phyloP scores from a whole-genome alignment of 2,329 filamentous ascomycete species.

The Talaromyces atroroseus region DNA sequence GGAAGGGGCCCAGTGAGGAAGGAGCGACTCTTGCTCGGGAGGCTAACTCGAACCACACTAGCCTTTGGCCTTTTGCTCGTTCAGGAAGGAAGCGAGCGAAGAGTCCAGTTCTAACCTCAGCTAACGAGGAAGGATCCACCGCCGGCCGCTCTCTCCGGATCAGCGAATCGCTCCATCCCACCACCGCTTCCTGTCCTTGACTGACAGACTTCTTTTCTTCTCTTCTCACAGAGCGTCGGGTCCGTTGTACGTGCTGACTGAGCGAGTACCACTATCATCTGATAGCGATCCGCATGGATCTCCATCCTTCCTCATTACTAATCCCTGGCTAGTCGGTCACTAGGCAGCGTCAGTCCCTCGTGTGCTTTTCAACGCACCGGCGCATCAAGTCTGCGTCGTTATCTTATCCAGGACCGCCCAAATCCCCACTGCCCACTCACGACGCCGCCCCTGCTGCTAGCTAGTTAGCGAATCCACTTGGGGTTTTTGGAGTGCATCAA shows the following conservation, averaged over 20 bases:
- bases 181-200: too few species aligned
- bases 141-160: constrained; percentile 12
- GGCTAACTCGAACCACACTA: background rate
- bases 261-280: background rate
- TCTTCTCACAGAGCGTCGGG: too few species aligned
- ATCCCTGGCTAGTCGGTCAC: background rate
- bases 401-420: background rate
- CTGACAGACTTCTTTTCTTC: too few species aligned
- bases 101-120: background rate
- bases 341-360: background rate
- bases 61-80: background rate
- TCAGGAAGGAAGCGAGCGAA: background rate
- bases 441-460: background rate
- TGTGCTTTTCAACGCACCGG: background rate
- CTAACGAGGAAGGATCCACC: background rate
- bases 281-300: background rate
- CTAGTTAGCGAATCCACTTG: background rate
- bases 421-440: background rate
- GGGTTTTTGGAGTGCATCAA: background rate
- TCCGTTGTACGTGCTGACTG: background rate
- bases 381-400: background rate
- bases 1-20: background rate
- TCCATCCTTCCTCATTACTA: background rate
- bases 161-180: constrained; percentile 8
- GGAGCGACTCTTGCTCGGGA: background rate